Conservation (phyloP, 2,329 filamentous ascomycete species). For the Cladophialophora bantiana region DNA sequence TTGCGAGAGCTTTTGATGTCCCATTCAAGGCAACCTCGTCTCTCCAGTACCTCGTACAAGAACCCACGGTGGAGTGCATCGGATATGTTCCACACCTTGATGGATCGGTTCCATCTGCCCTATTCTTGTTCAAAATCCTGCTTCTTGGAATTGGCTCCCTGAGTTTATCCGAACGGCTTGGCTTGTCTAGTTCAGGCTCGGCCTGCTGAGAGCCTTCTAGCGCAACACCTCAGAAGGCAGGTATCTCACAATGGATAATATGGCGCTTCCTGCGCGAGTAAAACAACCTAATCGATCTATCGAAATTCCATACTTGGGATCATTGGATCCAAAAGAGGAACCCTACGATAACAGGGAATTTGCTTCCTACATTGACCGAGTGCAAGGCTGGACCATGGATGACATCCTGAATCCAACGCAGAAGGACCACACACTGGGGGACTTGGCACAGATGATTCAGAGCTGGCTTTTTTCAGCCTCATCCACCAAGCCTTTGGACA, state of each 20-base stretch:
- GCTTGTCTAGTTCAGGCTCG: too few species aligned
- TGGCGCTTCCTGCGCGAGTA: not conserved
- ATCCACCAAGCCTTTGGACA: constrained; percentile 5
- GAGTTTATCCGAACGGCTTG: too few species aligned
- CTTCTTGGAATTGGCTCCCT: too few species aligned
- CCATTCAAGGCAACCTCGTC: too few species aligned
- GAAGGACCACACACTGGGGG: not conserved
- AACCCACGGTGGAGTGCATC: too few species aligned
- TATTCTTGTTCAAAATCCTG: too few species aligned
- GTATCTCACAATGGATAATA: not conserved
- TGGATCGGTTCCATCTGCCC: too few species aligned
- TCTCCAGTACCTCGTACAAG: too few species aligned
- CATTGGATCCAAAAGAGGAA: not conserved
- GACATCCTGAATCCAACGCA: not conserved
- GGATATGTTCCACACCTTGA: too few species aligned
- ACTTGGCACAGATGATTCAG: constrained; percentile 6
- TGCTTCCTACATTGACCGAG: constrained; percentile 6
- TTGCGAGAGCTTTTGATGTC: too few species aligned
- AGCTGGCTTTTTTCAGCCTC: constrained; percentile 12
- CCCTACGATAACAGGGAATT: constrained; percentile 6
- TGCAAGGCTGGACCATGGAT: constrained; percentile 4
- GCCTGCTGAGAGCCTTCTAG: too few species aligned
- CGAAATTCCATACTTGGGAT: constrained; percentile 6
- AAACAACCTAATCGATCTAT: constrained; percentile 10
- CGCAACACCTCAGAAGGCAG: not conserved